phyloP scores from a whole-genome alignment of 2,329 filamentous ascomycete species.

The Penicillium brasilianum region DNA sequence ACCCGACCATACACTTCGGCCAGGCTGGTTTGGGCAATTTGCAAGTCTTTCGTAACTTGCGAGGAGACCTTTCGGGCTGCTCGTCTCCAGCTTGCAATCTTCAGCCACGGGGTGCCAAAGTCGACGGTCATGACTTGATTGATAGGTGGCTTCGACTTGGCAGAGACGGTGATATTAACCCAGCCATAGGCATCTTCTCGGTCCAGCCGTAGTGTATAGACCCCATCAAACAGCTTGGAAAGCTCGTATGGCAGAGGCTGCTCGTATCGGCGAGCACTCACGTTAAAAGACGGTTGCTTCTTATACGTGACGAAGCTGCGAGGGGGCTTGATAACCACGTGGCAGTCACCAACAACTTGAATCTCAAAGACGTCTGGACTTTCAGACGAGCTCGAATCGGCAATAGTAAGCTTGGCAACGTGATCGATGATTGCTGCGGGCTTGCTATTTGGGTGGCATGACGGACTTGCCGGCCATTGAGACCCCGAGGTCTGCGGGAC shows the following conservation, averaged over 20 bases:
- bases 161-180: slow-evolving; percentile 55
- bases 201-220: slow-evolving; percentile 58
- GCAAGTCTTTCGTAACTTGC: slow-evolving; percentile 45
- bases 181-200: slow-evolving; percentile 55
- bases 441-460: slow-evolving; percentile 24
- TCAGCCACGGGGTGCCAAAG: slow-evolving; percentile 54
- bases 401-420: slow-evolving; percentile 32
- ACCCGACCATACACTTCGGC: slow-evolving; percentile 45
- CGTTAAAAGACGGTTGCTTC: slow-evolving; percentile 54
- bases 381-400: slow-evolving; percentile 29
- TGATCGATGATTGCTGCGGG: slow-evolving; percentile 30
- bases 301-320: slow-evolving; percentile 48
- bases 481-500: slow-evolving; percentile 35
- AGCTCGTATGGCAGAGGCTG: slow-evolving; percentile 51
- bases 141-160: slow-evolving; percentile 41
- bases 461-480: slow-evolving; percentile 26
- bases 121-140: slow-evolving; percentile 47
- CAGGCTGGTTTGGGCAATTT: slow-evolving; percentile 44
- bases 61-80: slow-evolving; percentile 44
- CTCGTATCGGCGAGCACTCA: slow-evolving; percentile 54
- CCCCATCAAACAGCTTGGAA: slow-evolving; percentile 58
- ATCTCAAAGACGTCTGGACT: slow-evolving; percentile 55
- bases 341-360: slow-evolving; percentile 59
- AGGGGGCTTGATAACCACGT: slow-evolving; percentile 59
- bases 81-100: slow-evolving; percentile 53